Base-by-base conservation (phyloP, 2,329 filamentous ascomycete genomes). In the Didymella sp. region DNA sequence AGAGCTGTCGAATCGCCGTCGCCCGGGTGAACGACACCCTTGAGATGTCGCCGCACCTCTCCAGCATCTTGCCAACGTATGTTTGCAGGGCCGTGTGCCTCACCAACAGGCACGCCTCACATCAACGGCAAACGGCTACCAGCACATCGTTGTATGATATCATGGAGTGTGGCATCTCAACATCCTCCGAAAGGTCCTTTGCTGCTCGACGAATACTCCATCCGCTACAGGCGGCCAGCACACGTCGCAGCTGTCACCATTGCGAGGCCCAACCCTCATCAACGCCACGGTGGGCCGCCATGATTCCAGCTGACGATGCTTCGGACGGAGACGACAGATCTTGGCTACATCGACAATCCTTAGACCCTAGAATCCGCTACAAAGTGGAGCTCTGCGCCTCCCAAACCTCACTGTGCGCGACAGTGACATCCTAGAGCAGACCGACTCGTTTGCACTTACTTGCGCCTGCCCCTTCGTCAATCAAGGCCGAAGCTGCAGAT, bases 61-160 rank as follows among this genome's bases (percentile, higher is more conserved):
- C 28, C 13, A 45, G 46, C 48, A 31, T 31, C 52, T 40, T 46
- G 48, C 24, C 37, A 40, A 33, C 38, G 30, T 53, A 58, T 59
- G 46, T 58, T 45, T 62, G 56, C 63, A 71, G 62, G 62, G 56
- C 69, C 65, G 63, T 63, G 60, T 64, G 60, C 60, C 58, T 62
- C 56, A 61, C 50, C 59, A 59, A 50, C 60, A 49, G 22, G 41
- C 58, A 60, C 55, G 64, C 63, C 61, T 60, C 59, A 61, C 45
- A 60, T 44, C 51, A 62, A 61, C 54, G 43, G 61, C 60, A 50
- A 55, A 61, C 50, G 51, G 53, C 56, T 64, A 66, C 66, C 67
- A 72, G 58, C 70, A 59, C 65, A 68, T 66, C 59, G 51, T 58
- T 58, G 31, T 45, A 62, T 54, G 48, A 62, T 60, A 62, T 57